phyloP scores from a whole-genome alignment of 2,329 filamentous ascomycete species.

The Venturia asperata region DNA sequence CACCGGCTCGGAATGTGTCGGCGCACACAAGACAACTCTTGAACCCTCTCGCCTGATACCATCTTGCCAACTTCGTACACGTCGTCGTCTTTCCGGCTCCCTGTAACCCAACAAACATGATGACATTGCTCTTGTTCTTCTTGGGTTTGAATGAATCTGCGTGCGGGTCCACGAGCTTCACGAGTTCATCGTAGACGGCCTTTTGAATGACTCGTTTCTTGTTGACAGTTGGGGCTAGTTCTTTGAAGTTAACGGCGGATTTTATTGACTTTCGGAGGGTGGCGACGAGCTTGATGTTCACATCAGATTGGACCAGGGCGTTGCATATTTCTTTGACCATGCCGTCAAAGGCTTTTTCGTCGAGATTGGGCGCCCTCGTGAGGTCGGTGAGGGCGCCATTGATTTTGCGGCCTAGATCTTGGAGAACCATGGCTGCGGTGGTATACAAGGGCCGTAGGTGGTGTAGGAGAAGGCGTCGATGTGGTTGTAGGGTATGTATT shows the following conservation, averaged over 20 bases:
- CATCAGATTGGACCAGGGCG: conserved; percentile 91
- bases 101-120: conserved; percentile 98
- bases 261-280: conserved; percentile 91
- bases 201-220: conserved; percentile 99
- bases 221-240: conserved; percentile 83
- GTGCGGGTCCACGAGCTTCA: conserved; percentile 91
- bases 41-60: conserved; percentile 92
- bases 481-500: conserved; percentile 12
- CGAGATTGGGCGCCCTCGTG: conserved; percentile 83
- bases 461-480: background rate
- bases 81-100: conserved; percentile 97
- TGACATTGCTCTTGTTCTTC: conserved; percentile 92
- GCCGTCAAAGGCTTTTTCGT: conserved; percentile 96
- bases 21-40: conserved; percentile 91
- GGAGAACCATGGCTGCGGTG: conserved; percentile 72
- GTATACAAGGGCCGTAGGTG: background rate
- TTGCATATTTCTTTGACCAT: conserved; percentile 99
- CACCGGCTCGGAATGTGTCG: conserved; percentile 96
- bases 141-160: conserved; percentile 93
- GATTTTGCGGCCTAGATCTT: conserved; percentile 97
- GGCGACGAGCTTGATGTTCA: conserved; percentile 90
- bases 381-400: conserved; percentile 93
- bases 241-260: conserved; percentile 85
- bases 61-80: conserved; percentile 90
- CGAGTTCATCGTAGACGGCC: conserved; percentile 90